Evolutionary conservation across 1,284 basidiomycete species (phyloP), one percentile per base, ranked within the genome.

Genomic region (Amylostereum chailletii): DNA sequence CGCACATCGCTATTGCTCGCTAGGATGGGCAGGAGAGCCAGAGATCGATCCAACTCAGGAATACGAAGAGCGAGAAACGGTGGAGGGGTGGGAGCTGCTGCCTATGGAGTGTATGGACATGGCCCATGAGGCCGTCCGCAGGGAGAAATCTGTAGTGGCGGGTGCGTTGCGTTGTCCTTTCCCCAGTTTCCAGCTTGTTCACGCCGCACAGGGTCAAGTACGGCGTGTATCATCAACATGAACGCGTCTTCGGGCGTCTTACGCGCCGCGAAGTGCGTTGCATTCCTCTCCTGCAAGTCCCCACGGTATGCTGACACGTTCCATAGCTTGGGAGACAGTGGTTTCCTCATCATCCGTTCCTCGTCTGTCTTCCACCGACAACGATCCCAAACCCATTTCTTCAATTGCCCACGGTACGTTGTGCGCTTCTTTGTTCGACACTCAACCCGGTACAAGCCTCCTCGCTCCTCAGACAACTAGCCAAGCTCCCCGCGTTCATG

Each of bases 271-370:
- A 94, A 93, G 85, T 88, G 62, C 56, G 81, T 67, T 29, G 34
- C 34, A n/a, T 46, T 41, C 39, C 11, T 33, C 27, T 32, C 26
- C n/a, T 34, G 32, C 34, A 40, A 30, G 32, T 51, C 33, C 27
- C 34, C 46, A 37, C 32, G 31, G 53, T 37, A 27, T 48, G 40
- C 46, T 27, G 41, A 44, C 46, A 46, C 52, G 33, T n/a, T 45
- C 19, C 51, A 4, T 57, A 91, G 88, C 62, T 70, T 94, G 50
- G 91, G 91, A 11, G 91, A 94, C 64, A 92, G 89, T 44, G 88
- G 90, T 9, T 94, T 86, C 62, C 71, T 81, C 53, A 81, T 94
- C 49, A 77, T 94, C 50, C 82, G 89, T 31, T 78, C 79, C 9
- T 81, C 80, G 32, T 73, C 76, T 9, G 69, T 89, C 29, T 66